phyloP scores from a whole-genome alignment of 306 rosid species.

The Cucurbita moschata region DNA sequence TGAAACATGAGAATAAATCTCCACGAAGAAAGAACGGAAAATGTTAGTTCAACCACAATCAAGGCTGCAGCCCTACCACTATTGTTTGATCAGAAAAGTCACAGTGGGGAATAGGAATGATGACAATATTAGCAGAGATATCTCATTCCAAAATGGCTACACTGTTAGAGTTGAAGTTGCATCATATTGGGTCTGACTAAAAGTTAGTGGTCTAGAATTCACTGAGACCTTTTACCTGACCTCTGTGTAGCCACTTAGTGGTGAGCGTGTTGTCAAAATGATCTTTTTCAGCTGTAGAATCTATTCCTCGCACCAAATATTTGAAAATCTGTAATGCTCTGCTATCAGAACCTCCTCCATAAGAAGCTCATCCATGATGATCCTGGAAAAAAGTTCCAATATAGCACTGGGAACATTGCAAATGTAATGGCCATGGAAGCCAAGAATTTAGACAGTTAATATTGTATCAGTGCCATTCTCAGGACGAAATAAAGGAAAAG shows the following conservation, averaged over 20 bases:
- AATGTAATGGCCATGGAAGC: neutral
- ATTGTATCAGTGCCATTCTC: neutral
- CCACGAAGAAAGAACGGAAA: neutral
- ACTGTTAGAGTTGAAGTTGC: conserved; percentile 16
- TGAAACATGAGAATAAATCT: neutral
- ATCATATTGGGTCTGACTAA: conserved; percentile 30
- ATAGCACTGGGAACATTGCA: neutral
- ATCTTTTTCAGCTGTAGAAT: conserved; percentile 22
- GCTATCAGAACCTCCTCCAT: neutral
- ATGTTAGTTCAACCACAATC: neutral
- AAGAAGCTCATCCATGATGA: neutral
- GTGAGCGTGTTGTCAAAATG: conserved; percentile 21
- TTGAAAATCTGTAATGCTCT: neutral
- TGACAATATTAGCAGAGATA: conserved; percentile 2
- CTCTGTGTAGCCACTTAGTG: conserved; percentile 17
- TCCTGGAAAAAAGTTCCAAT: neutral
- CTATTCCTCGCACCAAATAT: conserved; percentile 17
- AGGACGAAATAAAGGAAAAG: neutral
- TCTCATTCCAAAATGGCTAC: neutral
- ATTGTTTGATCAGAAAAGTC: neutral
- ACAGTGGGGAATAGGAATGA: neutral
- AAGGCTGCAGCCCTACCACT: conserved; percentile 3
- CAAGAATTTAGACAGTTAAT: neutral
- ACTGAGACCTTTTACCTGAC: conserved; percentile 27
- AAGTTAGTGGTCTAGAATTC: conserved; percentile 41